These are phyloP conservation scores for Steccherinum ochraceum DNA, from an alignment of 768 basidiomycete species.

Conservation along the genomic window DNA sequence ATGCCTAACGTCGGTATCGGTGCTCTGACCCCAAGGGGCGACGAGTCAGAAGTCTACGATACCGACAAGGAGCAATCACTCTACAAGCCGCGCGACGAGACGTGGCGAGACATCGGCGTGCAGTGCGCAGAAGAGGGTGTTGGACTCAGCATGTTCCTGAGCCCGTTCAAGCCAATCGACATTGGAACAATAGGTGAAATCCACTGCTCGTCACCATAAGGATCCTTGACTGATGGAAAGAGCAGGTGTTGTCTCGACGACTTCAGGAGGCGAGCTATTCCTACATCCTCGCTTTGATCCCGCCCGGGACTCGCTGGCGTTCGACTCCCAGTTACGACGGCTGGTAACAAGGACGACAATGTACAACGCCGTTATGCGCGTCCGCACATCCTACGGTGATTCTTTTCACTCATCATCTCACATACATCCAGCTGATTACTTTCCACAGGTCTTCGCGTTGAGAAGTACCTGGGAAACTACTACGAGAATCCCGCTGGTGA, in stretches of 20 bases:
- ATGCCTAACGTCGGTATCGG: constrained; percentile 71
- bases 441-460: constrained; percentile 60
- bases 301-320: constrained; percentile 50
- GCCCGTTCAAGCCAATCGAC: constrained; percentile 75
- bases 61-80: constrained; percentile 82
- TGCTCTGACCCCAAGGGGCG: constrained; percentile 47
- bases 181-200: constrained; percentile 74
- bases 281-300: constrained; percentile 88
- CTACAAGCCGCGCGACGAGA: constrained; percentile 70
- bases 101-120: constrained; percentile 81
- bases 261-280: constrained; percentile 87
- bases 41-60: constrained; percentile 66
- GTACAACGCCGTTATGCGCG: constrained; percentile 73
- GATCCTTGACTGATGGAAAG: neutral
- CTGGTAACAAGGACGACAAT: constrained; percentile 64
- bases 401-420: constrained; percentile 3
- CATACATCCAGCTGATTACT: constrained; percentile 3
- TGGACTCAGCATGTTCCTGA: constrained; percentile 85
- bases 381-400: constrained; percentile 82
- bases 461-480: constrained; percentile 70
- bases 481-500: constrained; percentile 62
- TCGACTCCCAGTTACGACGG: constrained; percentile 74
- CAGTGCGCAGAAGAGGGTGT: constrained; percentile 87
- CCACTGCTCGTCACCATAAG: neutral
- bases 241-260: constrained; percentile 35